Evolutionary conservation across 768 basidiomycete genomes (phyloP), one percentile per base, ranked within the genome.

Genomic region (Mrakia gelida): DNA sequence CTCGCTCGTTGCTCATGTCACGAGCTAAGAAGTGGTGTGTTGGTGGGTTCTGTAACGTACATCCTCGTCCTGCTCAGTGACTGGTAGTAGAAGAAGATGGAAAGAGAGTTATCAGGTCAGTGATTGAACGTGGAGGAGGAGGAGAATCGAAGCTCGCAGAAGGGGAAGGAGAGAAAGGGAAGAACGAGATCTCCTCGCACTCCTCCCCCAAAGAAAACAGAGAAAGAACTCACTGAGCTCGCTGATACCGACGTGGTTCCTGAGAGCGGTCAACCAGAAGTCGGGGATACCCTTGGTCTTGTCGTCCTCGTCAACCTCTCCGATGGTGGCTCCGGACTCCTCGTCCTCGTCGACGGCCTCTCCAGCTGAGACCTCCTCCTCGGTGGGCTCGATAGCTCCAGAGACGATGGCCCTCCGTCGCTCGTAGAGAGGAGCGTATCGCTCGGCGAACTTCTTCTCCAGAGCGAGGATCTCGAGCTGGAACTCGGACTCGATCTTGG

Each of bases 391-490:
- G 62, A 88, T 87, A 76, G 88, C 85, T 75, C 95, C 96, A 71
- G 88, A 88, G 85, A 97, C 90, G 87, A 98, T 92, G 71, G 88
- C 92, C 49, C 88, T 86, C 80, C 96, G 89, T 82, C 95, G 93
- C 81, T 91, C 90, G 85, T 94, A 97, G 67, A 96, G 85, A 65
- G 96, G 96, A 82, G 82, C 80, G 84, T 86, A 87, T 79, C 85
- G 83, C 21, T 79, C 81, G 65, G 86, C 84, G 82, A 86, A 88
- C 86, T 97, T 97, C 87, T 95, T 93, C 87, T 98, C 95, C 76
- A 98, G 88, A 85, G 95, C 94, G 65, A 97, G 87, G 82, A 94
- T 93, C 85, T 98, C 96, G 83, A 91, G 89, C 85, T 97, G 96
- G 88, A 95, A 94, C 87, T 95, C 89, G 82, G 30, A n/a, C 72